Base-by-base conservation (phyloP, 1,284 basidiomycete species). In the Cutaneotrichosporon arboriforme region DNA sequence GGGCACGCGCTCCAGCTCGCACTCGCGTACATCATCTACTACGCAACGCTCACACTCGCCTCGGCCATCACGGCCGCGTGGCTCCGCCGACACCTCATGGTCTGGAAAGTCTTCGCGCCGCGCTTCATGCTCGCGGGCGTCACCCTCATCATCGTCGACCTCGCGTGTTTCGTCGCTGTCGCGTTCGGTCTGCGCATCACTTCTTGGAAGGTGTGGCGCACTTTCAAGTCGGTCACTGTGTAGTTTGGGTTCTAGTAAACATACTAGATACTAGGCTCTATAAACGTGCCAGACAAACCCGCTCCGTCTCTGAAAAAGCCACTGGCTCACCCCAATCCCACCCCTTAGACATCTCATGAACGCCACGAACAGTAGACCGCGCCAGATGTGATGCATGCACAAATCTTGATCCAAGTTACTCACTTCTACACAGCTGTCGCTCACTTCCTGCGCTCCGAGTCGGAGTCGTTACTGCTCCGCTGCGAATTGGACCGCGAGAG, bases 81-180 rank as follows among this genome's bases (percentile, higher is more conserved):
- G 67, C 78, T 97, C 51, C 75, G 91, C 52, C 73, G 94, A 38
- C 96, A 99, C 73, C 74, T 98, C 61, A 97, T 98, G 93, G 91
- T 97, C 35, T 99, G 94, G 91, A 97, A 97, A 76, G 86, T 97
- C 5, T 98, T 97, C 70, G 92, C 92, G 26, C 96, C 96, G 47
- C 78, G 93, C 55, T 94, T 93, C 69, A 93, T 97, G 85, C 71
- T 83, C 14, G 86, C 82, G 0, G 87, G 81, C 0, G 68, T 78
- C 4, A 69, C 69, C 13, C 60, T 79, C 26, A 51, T 82, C 7
- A 59, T 73, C 0, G 73, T 78, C 5, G 79, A 82, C 62, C 13
- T 79, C 2, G 71, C 70, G 5, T 51, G 77, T 10, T 46, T 80
- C 9, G 20, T 79, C 20, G 78, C 70, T 1, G 54, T 78, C 8